Percentiles rank a stretch among this genome's conserved stretches.
phyloP scores from a whole-genome alignment of 352 stramenopile genomes.

The Pelagophyceae sp. region DNA sequence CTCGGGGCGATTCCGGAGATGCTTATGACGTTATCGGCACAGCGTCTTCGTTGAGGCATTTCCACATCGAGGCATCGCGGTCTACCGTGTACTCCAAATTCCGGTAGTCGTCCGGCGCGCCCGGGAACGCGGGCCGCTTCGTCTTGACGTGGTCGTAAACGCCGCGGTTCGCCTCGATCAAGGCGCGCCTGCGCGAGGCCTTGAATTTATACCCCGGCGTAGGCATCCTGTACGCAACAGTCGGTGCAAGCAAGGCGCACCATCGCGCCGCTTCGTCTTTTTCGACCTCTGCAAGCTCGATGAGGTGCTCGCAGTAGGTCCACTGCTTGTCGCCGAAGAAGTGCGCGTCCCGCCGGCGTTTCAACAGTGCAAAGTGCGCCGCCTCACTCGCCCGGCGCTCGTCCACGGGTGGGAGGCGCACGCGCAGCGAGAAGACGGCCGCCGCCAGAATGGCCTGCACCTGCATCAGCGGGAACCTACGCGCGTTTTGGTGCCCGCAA shows the following conservation, averaged over 20 bases:
- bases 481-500: no score
- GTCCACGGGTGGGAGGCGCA: not conserved
- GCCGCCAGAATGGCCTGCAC: not conserved
- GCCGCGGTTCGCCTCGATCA: not conserved
- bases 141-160: not conserved
- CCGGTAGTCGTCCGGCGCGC: not conserved
- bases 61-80: not conserved
- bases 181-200: not conserved
- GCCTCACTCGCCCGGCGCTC: not conserved
- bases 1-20: no score
- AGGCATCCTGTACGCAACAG: no score
- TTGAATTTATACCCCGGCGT: not conserved
- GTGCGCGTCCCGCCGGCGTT: not conserved
- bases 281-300: not conserved
- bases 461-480: constrained; percentile 5
- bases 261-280: not conserved
- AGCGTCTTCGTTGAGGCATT: constrained; percentile 7
- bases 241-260: no score
- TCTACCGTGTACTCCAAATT: not conserved
- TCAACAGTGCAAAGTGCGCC: not conserved
- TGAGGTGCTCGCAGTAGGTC: not conserved
- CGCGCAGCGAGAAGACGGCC: not conserved
- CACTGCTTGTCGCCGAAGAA: not conserved
- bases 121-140: not conserved
- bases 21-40: no score